These are phyloP conservation scores for Penicillium sclerotigenum DNA, from an alignment of 2,329 filamentous ascomycete species.

Conservation along the genomic window DNA sequence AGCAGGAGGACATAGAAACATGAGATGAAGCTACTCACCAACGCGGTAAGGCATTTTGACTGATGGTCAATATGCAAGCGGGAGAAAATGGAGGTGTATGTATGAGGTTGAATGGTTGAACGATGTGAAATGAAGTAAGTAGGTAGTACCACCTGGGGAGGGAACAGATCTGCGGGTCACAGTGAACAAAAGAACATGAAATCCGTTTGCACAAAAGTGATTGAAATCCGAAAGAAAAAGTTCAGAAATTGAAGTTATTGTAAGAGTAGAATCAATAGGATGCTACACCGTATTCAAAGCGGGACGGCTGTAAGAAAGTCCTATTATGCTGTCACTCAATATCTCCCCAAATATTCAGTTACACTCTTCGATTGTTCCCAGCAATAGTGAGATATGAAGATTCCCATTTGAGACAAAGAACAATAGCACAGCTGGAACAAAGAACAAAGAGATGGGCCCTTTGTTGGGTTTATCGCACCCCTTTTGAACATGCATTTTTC, in stretches of 20 bases:
- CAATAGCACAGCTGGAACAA: not conserved
- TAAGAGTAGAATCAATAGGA: not conserved
- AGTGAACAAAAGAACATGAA: not conserved
- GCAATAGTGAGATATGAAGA: not conserved
- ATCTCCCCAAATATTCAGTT: not conserved
- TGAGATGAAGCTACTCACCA: slow-evolving; percentile 21
- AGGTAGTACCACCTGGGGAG: not conserved
- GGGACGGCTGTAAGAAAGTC: too few species aligned
- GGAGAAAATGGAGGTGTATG: not conserved
- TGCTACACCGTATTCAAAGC: not conserved
- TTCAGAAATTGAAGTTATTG: not conserved
- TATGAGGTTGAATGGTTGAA: not conserved
- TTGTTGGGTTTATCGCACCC: not conserved
- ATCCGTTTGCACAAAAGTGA: not conserved
- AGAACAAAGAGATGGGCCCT: too few species aligned
- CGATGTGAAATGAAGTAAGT: not conserved
- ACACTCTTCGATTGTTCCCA: not conserved
- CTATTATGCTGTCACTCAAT: not conserved
- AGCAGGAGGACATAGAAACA: not conserved
- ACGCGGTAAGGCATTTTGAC: slow-evolving; percentile 23
- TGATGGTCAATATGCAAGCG: not conserved
- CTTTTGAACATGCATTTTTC: not conserved
- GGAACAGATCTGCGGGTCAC: not conserved
- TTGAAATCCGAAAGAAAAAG: not conserved
- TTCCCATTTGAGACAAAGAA: not conserved